Evolutionary conservation across 2,329 filamentous ascomycete genomes (phyloP).

Genomic region (Arthroderma uncinatum): DNA sequence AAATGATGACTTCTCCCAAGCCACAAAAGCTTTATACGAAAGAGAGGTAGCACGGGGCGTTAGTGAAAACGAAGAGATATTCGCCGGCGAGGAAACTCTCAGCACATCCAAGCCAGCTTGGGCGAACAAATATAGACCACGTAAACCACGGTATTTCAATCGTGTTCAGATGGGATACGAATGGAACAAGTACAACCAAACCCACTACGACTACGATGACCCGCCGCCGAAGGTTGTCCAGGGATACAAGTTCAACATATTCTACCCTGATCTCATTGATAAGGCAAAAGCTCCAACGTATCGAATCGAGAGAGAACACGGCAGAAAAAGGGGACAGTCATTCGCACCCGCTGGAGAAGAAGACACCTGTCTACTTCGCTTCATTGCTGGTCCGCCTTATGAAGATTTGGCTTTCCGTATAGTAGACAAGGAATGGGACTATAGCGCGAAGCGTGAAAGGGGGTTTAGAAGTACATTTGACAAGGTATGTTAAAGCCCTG

Average conservation of each 20-base stretch:
- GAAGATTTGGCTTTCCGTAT: conserved; percentile 96
- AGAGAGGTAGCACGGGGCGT: conserved; percentile 85
- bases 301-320: conserved; percentile 87
- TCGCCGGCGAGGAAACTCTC: conserved; percentile 77
- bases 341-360: conserved; percentile 90
- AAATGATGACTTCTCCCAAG: conserved; percentile 73
- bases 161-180: conserved; percentile 98
- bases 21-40: conserved; percentile 81
- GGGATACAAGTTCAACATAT: conserved; percentile 99
- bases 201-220: conserved; percentile 97
- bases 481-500: conserved; percentile 54
- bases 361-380: conserved; percentile 91
- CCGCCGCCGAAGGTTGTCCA: conserved; percentile 96
- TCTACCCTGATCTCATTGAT: conserved; percentile 94
- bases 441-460: conserved; percentile 85
- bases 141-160: conserved; percentile 96
- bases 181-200: conserved; percentile 99
- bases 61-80: conserved; percentile 89
- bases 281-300: conserved; percentile 91
- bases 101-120: conserved; percentile 58
- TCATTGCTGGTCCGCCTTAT: conserved; percentile 89
- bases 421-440: conserved; percentile 98
- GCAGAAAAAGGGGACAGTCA: conserved; percentile 77
- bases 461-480: conserved; percentile 96
- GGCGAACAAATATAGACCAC: conserved; percentile 73